A percentile compares a stretch with the other conserved stretches of the same genome.
Evolutionary conservation across 225 moss, liverwort and hornwort genomes (phyloP).

Genomic region (Polytrichum formosum): DNA sequence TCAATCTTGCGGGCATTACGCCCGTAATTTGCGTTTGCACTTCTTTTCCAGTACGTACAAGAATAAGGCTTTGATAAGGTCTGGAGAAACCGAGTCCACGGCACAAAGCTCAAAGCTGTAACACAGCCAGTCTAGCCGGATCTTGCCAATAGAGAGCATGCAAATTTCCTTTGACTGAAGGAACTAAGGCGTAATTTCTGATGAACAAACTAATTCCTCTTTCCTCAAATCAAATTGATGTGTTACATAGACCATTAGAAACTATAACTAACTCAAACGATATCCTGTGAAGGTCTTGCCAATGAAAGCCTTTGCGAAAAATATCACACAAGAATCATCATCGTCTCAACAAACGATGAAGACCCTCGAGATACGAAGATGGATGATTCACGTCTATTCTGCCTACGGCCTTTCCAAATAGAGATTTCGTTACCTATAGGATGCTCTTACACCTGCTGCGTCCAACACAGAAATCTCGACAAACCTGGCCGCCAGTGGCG

Average conservation of each 20-base stretch:
- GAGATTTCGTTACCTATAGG: slow-evolving; percentile 13
- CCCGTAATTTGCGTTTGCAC: background rate
- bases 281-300: background rate
- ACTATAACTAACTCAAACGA: background rate
- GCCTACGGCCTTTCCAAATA: background rate
- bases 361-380: too few relatives aligned
- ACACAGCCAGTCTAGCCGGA: background rate
- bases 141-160: background rate
- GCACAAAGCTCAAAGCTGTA: background rate
- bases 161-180: too few relatives aligned
- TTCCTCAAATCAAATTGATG: too few relatives aligned
- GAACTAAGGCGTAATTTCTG: too few relatives aligned
- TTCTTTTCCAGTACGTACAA: background rate
- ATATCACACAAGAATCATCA: background rate
- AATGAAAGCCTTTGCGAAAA: background rate
- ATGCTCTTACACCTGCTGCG: background rate
- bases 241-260: too few relatives aligned
- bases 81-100: background rate
- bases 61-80: background rate
- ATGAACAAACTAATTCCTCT: too few relatives aligned
- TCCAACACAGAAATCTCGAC: slow-evolving; percentile 10
- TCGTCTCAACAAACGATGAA: too few relatives aligned
- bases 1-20: too few relatives aligned
- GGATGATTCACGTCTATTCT: too few relatives aligned
- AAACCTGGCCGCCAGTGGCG: slow-evolving; percentile 8